Base-by-base conservation (phyloP, 2,329 filamentous ascomycete genomes). In the Pochonia chlamydosporia region DNA sequence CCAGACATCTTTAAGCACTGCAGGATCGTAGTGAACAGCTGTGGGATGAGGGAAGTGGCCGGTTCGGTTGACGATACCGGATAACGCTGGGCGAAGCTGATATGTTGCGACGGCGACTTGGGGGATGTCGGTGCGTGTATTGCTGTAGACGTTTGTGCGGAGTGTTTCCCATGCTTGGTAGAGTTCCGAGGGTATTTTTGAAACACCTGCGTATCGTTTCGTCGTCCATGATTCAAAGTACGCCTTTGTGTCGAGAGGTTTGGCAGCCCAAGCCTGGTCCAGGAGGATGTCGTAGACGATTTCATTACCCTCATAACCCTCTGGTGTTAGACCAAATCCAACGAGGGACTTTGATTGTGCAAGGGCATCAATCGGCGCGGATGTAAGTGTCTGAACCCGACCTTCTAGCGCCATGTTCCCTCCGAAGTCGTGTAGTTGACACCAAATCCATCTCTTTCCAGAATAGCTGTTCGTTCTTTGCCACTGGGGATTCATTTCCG, bases 361-460 rank as follows among this genome's bases (percentile, higher is more conserved):
- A 1, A 74, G 59, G 0, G 74, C 74, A 33, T 66, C 60, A n/a
- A 74, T 65, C 0, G 72, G 63, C 48, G 72, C 70, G 33, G 67
- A 58, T 0, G 74, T 78, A 6, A 76, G 53, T 33, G 75, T 76
- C 46, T 66, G 58, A 14, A 77, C 63, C 50, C 76, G 74, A 1
- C 74, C 74, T 49, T 76, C 76, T 1, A 77, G 51, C 1, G 72
- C 73, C 62, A 69, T 65, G 52, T 71, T 75, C 14, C 69, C 71
- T 5, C 74, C 74, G 49, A 72, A 78, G 49, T 68, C 65, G 52
- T 77, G 75, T 6, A 78, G 57, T 52, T 76, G 62, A 52, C 73
- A 76, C 75, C 75, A 78, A 30, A 78, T 69, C 74, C 74, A 78
- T 0, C 71, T 69, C 52, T 76, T 76, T 16, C 74, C 73, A 49